Base-by-base conservation (phyloP, 2,329 filamentous ascomycete species). In the Colletotrichum navitas region DNA sequence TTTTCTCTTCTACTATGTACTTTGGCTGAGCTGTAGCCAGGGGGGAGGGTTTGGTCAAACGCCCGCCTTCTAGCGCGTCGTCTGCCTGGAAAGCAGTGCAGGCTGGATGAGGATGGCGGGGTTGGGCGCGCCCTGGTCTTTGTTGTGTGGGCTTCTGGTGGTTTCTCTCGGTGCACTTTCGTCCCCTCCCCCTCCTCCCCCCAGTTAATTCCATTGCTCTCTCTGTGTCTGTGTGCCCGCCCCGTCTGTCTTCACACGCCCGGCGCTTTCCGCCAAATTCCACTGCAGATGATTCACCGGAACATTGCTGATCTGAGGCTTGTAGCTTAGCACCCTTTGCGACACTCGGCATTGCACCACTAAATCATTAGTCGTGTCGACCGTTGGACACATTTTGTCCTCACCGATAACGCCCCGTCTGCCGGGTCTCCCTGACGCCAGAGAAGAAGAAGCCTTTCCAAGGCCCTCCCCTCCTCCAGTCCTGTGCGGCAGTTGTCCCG, bases 301-400 rank as follows among this genome's bases (percentile, higher is more conserved):
- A 63, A 64, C 56, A 54, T 68, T 39, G 60, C 69, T 72, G 69
- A 72, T 61, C 54, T 72, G 65, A 68, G 60, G 66, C 59, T 69
- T 54, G 52, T 72, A 72, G 66, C 54, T 63, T 60, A 68, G 39
- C 45, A 52, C 18, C 49, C 43, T 56, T 51, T 39, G 32, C 45
- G 47, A 59, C 47, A 41, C 56, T 18, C 63, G 41, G 34, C 56
- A 56, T 47, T 51, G 47, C 41, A 55, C 45, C 18, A 56, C 29
- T 47, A 55, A 65, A 45, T 55, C 55, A 36, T 47, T 59, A 21
- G 66, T 60, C 39, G 45, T 49, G 32, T 63, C 39, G 59, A 26
- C 59, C 54, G 45, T 58, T 56, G 56, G 29, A 32, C 39, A 29
- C 59, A 43, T 70, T 47, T 49, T 39, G 63, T 52, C 39, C 67